phyloP scores from a whole-genome alignment of 257 asterid genomes.

The Mitragyna speciosa region DNA sequence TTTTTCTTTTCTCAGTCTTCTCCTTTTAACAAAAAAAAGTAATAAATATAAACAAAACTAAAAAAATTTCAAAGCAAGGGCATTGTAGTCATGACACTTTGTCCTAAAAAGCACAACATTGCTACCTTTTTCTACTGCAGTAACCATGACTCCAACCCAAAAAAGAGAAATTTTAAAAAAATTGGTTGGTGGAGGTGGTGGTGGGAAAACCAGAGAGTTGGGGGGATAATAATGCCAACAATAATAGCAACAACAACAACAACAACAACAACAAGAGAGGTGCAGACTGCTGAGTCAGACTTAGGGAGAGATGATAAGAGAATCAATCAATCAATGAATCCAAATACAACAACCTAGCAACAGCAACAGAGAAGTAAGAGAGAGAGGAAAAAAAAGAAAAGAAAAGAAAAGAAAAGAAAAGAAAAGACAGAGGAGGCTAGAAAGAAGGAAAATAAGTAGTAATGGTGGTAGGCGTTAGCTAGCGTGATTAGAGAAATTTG shows the following conservation, averaged over 20 bases:
- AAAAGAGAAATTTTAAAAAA: not conserved
- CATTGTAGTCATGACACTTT: too few relatives aligned
- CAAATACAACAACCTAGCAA: not conserved
- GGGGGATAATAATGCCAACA: too few relatives aligned
- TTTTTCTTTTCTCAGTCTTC: too few relatives aligned
- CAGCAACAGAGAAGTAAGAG: not conserved
- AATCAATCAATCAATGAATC: constrained; percentile 14
- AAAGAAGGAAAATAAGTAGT: not conserved
- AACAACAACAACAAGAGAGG: not conserved
- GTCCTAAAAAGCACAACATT: too few relatives aligned
- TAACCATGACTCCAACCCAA: not conserved
- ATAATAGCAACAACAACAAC: not conserved
- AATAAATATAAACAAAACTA: not conserved
- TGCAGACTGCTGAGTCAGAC: constrained; percentile 3
- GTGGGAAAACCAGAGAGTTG: not conserved
- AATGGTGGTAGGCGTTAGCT: not conserved
- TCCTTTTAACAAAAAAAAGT: not conserved
- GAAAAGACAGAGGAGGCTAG: not conserved
- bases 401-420: not conserved
- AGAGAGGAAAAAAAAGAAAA: not conserved
- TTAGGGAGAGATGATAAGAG: not conserved
- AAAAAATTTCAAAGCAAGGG: not conserved
- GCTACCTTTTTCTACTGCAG: not conserved
- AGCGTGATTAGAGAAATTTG: constrained; percentile 32
- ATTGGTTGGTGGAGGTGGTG: not conserved